Percentiles rank a stretch among this genome's conserved stretches.
Conservation (phyloP, 495 filamentous ascomycete genomes). For the Penicillium antarcticum region DNA sequence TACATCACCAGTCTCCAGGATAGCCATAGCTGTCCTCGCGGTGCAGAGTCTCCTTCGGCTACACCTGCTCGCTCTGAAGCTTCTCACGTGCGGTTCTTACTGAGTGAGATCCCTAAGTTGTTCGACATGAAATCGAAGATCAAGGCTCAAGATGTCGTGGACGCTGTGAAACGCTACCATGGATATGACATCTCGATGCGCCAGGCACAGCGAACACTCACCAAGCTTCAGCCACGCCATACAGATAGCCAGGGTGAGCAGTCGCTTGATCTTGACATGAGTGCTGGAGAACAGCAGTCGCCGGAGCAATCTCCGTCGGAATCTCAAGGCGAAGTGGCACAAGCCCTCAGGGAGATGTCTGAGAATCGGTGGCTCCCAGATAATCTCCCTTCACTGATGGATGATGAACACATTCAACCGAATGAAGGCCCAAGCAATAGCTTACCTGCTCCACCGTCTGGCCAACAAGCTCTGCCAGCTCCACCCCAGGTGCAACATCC, state of each 20-base stretch:
- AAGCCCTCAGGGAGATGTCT: slow-evolving; percentile 26
- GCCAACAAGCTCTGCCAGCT: slow-evolving; percentile 23
- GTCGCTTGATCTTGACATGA: slow-evolving; percentile 17
- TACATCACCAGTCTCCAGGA: slow-evolving; percentile 48
- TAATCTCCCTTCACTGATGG: slow-evolving; percentile 27
- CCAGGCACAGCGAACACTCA: slow-evolving; percentile 45
- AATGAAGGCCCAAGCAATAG: slow-evolving; percentile 21
- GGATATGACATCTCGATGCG: slow-evolving; percentile 46
- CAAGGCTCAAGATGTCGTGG: slow-evolving; percentile 39
- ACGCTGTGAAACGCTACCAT: slow-evolving; percentile 45
- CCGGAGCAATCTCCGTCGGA: slow-evolving; percentile 18
- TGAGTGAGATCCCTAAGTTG: slow-evolving; percentile 44
- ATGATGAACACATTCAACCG: slow-evolving; percentile 24
- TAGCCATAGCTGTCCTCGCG: slow-evolving; percentile 39
- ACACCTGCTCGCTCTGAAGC: slow-evolving; percentile 45
- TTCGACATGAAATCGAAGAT: slow-evolving; percentile 43
- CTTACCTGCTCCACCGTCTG: slow-evolving; percentile 16
- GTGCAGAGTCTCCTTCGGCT: slow-evolving; percentile 28
- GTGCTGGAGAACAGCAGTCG: slow-evolving; percentile 18
- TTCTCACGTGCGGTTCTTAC: slow-evolving; percentile 46
- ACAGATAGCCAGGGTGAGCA: slow-evolving; percentile 21
- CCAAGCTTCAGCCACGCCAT: slow-evolving; percentile 35
- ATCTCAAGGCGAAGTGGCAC: slow-evolving; percentile 16
- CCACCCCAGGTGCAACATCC: slow-evolving; percentile 19
- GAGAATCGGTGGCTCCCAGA: slow-evolving; percentile 39